A percentile compares a stretch with the other conserved stretches of the same genome.
phyloP scores from a whole-genome alignment of 257 asterid species.

The Penstemon eatonii region DNA sequence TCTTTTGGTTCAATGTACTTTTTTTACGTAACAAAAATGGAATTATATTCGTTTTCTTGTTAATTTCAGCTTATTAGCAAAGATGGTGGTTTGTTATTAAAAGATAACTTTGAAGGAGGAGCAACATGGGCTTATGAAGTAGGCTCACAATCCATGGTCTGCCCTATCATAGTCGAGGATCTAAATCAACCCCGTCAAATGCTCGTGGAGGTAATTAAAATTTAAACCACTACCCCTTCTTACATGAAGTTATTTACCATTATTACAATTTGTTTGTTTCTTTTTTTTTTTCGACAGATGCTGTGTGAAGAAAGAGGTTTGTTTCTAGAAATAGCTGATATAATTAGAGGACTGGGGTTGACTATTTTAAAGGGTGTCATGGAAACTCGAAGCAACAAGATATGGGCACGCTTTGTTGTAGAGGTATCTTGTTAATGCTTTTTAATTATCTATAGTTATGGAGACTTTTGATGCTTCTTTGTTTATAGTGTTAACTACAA shows the following conservation, averaged over 20 bases:
- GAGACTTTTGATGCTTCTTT: background rate
- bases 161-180: conserved; percentile 85
- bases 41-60: conserved; percentile 1
- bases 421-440: conserved; percentile 45
- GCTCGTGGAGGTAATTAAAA: conserved; percentile 68
- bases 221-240: background rate
- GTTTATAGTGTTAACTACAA: background rate
- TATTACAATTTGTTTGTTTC: conserved; percentile 8
- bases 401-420: conserved; percentile 77
- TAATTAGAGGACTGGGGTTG: conserved; percentile 67
- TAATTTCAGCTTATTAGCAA: conserved; percentile 50
- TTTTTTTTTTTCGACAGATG: conserved; percentile 47
- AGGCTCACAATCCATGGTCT: conserved; percentile 69
- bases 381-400: conserved; percentile 68
- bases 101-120: conserved; percentile 68
- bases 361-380: conserved; percentile 76
- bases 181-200: conserved; percentile 72
- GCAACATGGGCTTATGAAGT: conserved; percentile 91
- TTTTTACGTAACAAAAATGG: background rate
- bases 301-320: conserved; percentile 72
- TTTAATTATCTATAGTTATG: background rate
- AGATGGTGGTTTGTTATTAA: conserved; percentile 53
- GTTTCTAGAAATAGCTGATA: conserved; percentile 79
- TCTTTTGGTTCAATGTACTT: conserved; percentile 1
- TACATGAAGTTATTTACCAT: background rate